phyloP scores from a whole-genome alignment of 768 basidiomycete genomes.

The Multifurca ochricompacta region DNA sequence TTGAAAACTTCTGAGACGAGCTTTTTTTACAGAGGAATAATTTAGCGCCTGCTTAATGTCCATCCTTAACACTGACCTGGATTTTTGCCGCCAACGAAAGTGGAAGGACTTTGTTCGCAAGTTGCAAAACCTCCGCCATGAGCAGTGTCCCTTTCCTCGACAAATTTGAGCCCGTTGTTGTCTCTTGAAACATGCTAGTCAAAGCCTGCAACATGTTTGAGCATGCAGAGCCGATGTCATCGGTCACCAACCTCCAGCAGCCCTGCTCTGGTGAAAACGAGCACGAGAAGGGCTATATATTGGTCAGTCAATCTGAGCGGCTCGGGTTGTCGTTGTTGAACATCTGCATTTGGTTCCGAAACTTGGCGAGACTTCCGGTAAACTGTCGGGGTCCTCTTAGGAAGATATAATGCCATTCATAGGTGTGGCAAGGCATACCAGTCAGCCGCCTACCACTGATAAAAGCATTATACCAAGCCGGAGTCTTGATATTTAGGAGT shows the following conservation, averaged over 20 bases:
- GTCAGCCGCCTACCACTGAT: constrained; percentile 84
- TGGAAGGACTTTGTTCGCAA: constrained; percentile 83
- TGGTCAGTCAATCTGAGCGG: constrained; percentile 85
- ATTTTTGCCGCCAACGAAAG: constrained; percentile 72
- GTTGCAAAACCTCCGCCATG: constrained; percentile 84
- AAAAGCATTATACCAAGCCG: constrained; percentile 90
- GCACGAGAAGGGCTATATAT: constrained; percentile 77
- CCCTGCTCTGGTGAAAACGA: constrained; percentile 81
- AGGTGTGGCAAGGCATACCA: constrained; percentile 40
- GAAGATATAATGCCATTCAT: neutral
- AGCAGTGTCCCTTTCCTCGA: constrained; percentile 86
- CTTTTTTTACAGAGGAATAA: constrained; percentile 31
- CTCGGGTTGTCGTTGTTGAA: constrained; percentile 38
- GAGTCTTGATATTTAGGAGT: constrained; percentile 82
- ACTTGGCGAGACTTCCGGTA: constrained; percentile 25
- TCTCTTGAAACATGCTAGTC: constrained; percentile 77
- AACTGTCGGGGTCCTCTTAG: constrained; percentile 44
- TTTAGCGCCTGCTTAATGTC: neutral
- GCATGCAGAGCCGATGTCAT: neutral
- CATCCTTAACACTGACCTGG: constrained; percentile 44
- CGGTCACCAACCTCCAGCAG: constrained; percentile 63
- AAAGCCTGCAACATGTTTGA: constrained; percentile 51
- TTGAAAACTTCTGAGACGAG: constrained; percentile 79
- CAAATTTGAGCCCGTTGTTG: constrained; percentile 59
- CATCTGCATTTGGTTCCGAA: constrained; percentile 19